Evolutionary conservation across 2,329 filamentous ascomycete species (phyloP), one percentile per base, ranked within the genome.

Genomic region (Colletotrichum salicis): DNA sequence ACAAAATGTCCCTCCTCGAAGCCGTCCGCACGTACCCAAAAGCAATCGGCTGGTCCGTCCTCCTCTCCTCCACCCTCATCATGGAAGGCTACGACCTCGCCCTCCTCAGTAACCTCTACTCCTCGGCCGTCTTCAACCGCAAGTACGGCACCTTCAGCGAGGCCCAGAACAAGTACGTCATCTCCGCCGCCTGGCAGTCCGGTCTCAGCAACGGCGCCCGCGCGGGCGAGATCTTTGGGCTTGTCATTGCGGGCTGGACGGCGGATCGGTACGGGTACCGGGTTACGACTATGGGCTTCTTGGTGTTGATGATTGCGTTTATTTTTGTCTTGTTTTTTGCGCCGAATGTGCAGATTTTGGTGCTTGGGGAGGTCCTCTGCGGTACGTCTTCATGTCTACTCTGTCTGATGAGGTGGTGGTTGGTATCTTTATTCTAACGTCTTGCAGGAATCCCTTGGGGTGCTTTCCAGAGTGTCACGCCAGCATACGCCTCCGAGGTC

Each of bases 101-200:
- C 1, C 77, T 89, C 0, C 77, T 89, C 4, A 81, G 83, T 1
- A 86, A 84, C 56, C 80, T 89, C 51, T 88, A 86, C 74, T 85
- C 83, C 6, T 86, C 84, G 29, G 82, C 78, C 0, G 81, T 75
- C 55, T 88, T 84, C 75, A 84, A 82, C 73, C 68, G 80, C 73
- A 86, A 82, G 73, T 89, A 84, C 71, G 87, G 86, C n/a, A 72
- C 79, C 0, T 80, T 78, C 29, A 76, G 79, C 51, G 64, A 69
- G 12, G 73, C 74, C 1, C 78, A 79, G 3, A 81, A 79, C 1
- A 82, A 81, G 33, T 87, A 86, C 67, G 80, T 84, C 45, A 80
- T 91, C 29, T 84, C 86, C 1, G 86, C 88, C 0, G 81, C 85
- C 0, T 91, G 89, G 89, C 88, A 90, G 77, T 86, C 86, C 0